phyloP scores from a whole-genome alignment of 805 yeast species.

The Candida morakotiae region DNA sequence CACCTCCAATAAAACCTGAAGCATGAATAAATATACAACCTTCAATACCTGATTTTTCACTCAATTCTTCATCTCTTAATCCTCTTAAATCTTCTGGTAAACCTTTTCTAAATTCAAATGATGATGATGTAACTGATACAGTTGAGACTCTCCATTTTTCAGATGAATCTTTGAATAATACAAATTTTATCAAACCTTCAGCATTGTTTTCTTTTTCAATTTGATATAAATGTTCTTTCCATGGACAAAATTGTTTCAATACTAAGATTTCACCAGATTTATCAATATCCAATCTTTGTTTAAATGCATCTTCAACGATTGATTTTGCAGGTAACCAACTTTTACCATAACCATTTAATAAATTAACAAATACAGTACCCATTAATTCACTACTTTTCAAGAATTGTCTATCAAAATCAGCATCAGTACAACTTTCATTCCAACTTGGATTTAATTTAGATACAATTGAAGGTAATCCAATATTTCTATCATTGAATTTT shows the following conservation, averaged over 20 bases:
- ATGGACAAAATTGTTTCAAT: conserved; percentile 77
- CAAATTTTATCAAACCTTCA: conserved; percentile 62
- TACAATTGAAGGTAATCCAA: conserved; percentile 75
- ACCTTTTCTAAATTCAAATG: conserved; percentile 82
- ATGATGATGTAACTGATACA: conserved; percentile 72
- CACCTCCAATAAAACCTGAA: conserved; percentile 96
- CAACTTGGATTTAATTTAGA: conserved; percentile 81
- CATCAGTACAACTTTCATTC: conserved; percentile 66
- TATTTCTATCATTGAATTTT: conserved; percentile 66
- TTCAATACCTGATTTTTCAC: conserved; percentile 69
- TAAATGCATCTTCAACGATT: conserved; percentile 69
- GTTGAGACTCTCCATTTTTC: conserved; percentile 84
- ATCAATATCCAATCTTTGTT: conserved; percentile 56
- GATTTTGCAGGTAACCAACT: conserved; percentile 90
- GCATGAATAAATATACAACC: conserved; percentile 94
- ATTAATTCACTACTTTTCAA: conserved; percentile 70
- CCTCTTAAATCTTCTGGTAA: conserved; percentile 94
- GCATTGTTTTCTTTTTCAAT: conserved; percentile 60
- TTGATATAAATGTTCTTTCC: conserved; percentile 88
- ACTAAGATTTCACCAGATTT: conserved; percentile 69
- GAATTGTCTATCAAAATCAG: conserved; percentile 63
- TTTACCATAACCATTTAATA: conserved; percentile 67
- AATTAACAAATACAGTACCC: conserved; percentile 73
- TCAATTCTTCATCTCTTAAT: conserved; percentile 81
- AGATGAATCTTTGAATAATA: conserved; percentile 73